Base-by-base conservation (phyloP, 1,139 yeast genomes). In the Debaryomyces robertsiae region DNA sequence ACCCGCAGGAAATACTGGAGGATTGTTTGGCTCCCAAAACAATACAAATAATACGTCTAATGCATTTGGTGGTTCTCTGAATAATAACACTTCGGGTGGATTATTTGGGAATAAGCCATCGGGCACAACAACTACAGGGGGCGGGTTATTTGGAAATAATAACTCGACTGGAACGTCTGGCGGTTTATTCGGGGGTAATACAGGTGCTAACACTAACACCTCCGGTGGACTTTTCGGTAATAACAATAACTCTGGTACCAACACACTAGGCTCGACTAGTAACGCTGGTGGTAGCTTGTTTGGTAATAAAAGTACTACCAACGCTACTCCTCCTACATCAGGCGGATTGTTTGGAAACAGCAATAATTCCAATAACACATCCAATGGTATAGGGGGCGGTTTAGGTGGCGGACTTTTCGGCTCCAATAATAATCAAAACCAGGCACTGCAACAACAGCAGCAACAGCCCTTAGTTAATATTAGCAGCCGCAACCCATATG, bases 401-500 rank as follows among this genome's bases (percentile, higher is more conserved):
- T 14, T 30, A 9, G 41, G 45, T n/a, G 58, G 62, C 9, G 60
- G 61, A 3, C 45, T 63, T 11, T 63, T 63, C 45, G 67, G 66
- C 4, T 42, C 45, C 24, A 56, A 49, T 42, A 42, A 43, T 36
- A 40, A 43, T 25, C 46, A 47, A 33, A 38, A 44, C 27, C 53
- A 54, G 38, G 29, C 15, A 3, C 54, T 41, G 38, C 52, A 35
- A 34, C 63, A 57, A 37, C 68, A 55, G 40, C 61, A 48, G 35
- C 62, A 54, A 29, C 66, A 60, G 36, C 48, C 68, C 45, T 53
- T 67, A 55, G 57, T 69, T 30, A 79, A 77, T 28, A 67, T 81
- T 25, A 69, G 73, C 42, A 72, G 76, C 31, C 82, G 76, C 46
- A 85, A 85, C 57, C 93, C 94, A 31, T 85, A 83, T 58, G 91